phyloP scores from a whole-genome alignment of 192 early-diverging fungal genomes.

The Glomus cerebriforme region DNA sequence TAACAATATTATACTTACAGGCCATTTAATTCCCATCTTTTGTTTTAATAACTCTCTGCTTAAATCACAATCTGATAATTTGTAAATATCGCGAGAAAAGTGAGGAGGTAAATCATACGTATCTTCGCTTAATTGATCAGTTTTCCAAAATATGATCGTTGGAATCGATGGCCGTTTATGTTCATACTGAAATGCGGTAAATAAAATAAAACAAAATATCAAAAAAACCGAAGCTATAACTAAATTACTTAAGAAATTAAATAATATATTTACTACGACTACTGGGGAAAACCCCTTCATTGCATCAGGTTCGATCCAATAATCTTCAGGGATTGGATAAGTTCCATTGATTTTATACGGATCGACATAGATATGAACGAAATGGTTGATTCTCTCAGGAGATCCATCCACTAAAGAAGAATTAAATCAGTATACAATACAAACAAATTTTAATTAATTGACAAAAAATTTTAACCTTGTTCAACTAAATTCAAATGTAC shows the following conservation, averaged over 20 bases:
- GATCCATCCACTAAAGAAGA: background rate
- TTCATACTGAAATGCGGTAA: background rate
- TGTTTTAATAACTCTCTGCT: background rate
- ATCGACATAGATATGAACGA: slow-evolving; percentile 15
- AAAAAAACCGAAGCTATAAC: background rate
- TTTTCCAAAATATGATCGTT: background rate
- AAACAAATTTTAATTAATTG: too few species aligned
- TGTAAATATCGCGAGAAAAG: slow-evolving; percentile 3
- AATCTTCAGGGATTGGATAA: slow-evolving; percentile 20
- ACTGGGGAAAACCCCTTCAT: background rate
- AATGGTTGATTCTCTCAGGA: background rate
- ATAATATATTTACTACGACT: background rate
- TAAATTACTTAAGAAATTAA: background rate
- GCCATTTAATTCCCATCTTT: slow-evolving; percentile 6
- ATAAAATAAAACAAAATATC: background rate
- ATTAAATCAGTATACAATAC: background rate
- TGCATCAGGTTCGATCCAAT: slow-evolving; percentile 8
- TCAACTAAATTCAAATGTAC: slow-evolving; percentile 6
- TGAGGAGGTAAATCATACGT: background rate
- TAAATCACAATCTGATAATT: background rate
- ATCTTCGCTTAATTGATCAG: background rate
- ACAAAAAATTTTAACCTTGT: background rate
- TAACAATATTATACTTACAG: background rate
- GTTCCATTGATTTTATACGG: background rate
- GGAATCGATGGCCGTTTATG: background rate